phyloP scores from a whole-genome alignment of 23 red algal genomes.

The Gracilaria gracilis region DNA sequence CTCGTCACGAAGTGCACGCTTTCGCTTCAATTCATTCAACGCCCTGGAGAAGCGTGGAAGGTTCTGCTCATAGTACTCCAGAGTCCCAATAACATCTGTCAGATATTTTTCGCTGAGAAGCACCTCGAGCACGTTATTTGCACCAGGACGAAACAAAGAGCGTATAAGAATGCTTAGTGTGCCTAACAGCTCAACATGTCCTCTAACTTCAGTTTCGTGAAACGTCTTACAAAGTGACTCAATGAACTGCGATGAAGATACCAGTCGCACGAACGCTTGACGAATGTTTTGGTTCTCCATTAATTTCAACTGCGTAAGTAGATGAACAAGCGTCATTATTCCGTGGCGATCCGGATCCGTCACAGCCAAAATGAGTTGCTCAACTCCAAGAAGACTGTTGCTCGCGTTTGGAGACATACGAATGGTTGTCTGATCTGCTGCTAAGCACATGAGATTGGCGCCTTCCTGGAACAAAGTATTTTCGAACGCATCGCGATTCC shows the following conservation, averaged over 20 bases:
- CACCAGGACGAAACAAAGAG: slow-evolving; percentile 34
- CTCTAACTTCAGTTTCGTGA: slow-evolving; percentile 20
- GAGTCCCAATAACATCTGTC: slow-evolving; percentile 39
- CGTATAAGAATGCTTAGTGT: slow-evolving; percentile 44
- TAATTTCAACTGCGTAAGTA: slow-evolving; percentile 2
- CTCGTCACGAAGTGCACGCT: neutral
- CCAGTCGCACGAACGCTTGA: slow-evolving; percentile 18
- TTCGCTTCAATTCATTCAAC: slow-evolving; percentile 5
- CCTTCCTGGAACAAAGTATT: slow-evolving; percentile 36
- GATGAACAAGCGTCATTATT: slow-evolving; percentile 1
- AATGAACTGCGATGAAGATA: slow-evolving; percentile 25
- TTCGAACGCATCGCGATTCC: slow-evolving; percentile 23
- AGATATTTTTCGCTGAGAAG: slow-evolving; percentile 38
- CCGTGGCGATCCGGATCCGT: slow-evolving; percentile 31
- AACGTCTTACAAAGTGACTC: slow-evolving; percentile 23
- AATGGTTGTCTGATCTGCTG: neutral
- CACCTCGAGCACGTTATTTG: slow-evolving; percentile 42
- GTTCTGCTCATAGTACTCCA: slow-evolving; percentile 50
- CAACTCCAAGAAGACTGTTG: neutral
- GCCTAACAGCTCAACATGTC: slow-evolving; percentile 37
- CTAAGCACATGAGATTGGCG: neutral
- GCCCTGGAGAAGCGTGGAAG: slow-evolving; percentile 12
- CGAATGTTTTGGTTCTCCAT: slow-evolving; percentile 27
- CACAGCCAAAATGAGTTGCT: slow-evolving; percentile 1
- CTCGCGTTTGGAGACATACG: neutral